Evolutionary conservation across 495 filamentous ascomycete species (phyloP), one percentile per base, ranked within the genome.

Genomic region (Aspergillus ellipticus): DNA sequence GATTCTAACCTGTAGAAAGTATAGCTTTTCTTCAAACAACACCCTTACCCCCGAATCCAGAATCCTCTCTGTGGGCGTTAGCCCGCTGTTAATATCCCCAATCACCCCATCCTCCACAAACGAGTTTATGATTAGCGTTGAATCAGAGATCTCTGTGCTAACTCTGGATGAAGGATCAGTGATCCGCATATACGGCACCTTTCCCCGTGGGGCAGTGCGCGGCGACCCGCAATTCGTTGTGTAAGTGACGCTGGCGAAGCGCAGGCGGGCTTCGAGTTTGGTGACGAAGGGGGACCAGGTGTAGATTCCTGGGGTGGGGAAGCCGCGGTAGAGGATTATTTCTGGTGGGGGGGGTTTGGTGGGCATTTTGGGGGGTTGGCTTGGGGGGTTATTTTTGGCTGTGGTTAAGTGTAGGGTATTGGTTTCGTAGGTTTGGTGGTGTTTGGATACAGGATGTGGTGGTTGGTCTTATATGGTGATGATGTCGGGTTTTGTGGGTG

Each of bases 211-310:
- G 1, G 68, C 78, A n/a, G 65, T 57, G 19, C 33, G 39, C 0
- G 66, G 45, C 0, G 76, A 79, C 0, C 84, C 85, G 0, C 53
- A 28, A 0, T 72, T 77, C 4, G 61, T 57, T 2, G 42, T 51
- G 66, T 89, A 87, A 0, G 67, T 42, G 11, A 85, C 39, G 0
- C 66, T 66, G 4, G 68, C 74, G 51, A 85, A 76, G 20, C 85
- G 83, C 7, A 89, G 72, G 1, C 83, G 83, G 21, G 79, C 71
- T 59, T 89, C 85, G 51, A 87, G 76, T 65, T 88, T 89, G 33
- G 62, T 82, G 48, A 84, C 83, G 60, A 85, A 88, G 17, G 85
- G 84, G 0, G 85, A 87, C 82, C 82, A 85, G 53, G 76, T 73
- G 59, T 86, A 77, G 42, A 47, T 57, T 4, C 66, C 65, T 3